Conservation (phyloP, 2,329 filamentous ascomycete genomes). For the Cytospora schulzeri region DNA sequence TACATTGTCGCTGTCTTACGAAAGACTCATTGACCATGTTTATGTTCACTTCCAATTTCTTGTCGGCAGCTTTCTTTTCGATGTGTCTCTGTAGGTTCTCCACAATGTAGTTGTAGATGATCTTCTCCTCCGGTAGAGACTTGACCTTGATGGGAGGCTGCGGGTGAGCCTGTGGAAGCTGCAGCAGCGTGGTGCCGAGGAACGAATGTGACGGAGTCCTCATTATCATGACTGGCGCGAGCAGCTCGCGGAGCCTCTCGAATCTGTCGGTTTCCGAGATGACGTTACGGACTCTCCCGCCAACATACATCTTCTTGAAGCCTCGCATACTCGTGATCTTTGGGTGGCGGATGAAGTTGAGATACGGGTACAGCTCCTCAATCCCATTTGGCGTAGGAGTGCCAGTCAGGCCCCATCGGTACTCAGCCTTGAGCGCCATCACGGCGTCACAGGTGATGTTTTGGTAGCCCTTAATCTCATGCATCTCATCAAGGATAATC, state of each 20-base stretch:
- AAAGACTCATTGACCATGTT: not conserved
- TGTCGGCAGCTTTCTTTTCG: not conserved
- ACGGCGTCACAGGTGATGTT: slow-evolving; percentile 26
- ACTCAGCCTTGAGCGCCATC: not conserved
- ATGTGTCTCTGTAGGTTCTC: not conserved
- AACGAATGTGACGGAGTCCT: not conserved
- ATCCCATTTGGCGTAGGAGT: slow-evolving; percentile 3
- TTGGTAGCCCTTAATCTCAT: slow-evolving; percentile 54
- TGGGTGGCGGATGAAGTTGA: slow-evolving; percentile 6
- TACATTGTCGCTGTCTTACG: not conserved
- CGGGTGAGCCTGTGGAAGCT: not conserved
- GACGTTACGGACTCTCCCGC: not conserved
- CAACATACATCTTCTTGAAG: not conserved
- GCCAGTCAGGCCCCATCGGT: slow-evolving; percentile 3
- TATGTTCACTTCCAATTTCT: no score
- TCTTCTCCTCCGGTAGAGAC: not conserved
- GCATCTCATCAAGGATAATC: slow-evolving; percentile 51
- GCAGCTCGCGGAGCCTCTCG: not conserved
- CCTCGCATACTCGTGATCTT: not conserved
- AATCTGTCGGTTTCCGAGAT: not conserved
- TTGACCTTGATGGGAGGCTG: not conserved
- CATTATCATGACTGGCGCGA: slow-evolving; percentile 1
- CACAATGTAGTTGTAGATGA: not conserved
- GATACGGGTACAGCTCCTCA: not conserved
- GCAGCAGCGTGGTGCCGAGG: not conserved